A percentile compares a stretch with the other conserved stretches of the same genome.
Conservation (phyloP, 2,329 filamentous ascomycete species). For the Dactylella cylindrospora region DNA sequence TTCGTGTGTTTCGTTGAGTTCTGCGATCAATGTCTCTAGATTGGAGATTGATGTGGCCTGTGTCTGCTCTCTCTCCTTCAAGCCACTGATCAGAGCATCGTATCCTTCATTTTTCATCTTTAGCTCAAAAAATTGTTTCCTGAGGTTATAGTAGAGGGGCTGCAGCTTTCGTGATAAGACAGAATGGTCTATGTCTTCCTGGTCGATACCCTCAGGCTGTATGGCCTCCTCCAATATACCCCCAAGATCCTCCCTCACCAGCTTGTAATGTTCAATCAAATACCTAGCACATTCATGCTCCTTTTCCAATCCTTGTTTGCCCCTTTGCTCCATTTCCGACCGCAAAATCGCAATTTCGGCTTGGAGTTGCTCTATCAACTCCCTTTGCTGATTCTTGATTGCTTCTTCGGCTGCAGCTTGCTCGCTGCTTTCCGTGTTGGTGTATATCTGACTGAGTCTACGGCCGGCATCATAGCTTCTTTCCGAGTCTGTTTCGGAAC, state of each 20-base stretch:
- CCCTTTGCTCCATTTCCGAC: conserved; percentile 31
- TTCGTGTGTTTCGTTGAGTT: conserved; percentile 36
- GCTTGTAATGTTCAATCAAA: conserved; percentile 29
- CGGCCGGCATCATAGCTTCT: conserved; percentile 24
- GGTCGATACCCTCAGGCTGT: conserved; percentile 11
- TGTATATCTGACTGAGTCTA: conserved; percentile 26
- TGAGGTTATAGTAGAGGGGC: conserved; percentile 34
- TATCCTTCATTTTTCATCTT: conserved; percentile 28
- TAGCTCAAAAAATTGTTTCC: conserved; percentile 28
- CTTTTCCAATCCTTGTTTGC: conserved; percentile 25
- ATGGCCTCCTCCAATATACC: conserved; percentile 3
- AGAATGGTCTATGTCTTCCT: conserved; percentile 25
- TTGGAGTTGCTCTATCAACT: conserved; percentile 35
- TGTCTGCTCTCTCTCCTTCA: conserved; percentile 26
- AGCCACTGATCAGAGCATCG: conserved; percentile 19
- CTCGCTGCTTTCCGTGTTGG: conserved; percentile 21
- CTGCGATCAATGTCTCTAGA: conserved; percentile 16
- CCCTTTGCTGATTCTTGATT: conserved; percentile 23
- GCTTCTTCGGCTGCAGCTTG: conserved; percentile 14
- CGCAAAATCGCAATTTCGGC: conserved; percentile 25
- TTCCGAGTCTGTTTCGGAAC: conserved; percentile 28
- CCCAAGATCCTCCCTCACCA: conserved; percentile 21
- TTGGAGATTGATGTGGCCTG: conserved; percentile 30
- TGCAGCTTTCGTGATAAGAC: conserved; percentile 27
- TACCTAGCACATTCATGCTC: conserved; percentile 41